Evolutionary conservation across 768 basidiomycete species (phyloP).

Genomic region (Lenzites betulinus): DNA sequence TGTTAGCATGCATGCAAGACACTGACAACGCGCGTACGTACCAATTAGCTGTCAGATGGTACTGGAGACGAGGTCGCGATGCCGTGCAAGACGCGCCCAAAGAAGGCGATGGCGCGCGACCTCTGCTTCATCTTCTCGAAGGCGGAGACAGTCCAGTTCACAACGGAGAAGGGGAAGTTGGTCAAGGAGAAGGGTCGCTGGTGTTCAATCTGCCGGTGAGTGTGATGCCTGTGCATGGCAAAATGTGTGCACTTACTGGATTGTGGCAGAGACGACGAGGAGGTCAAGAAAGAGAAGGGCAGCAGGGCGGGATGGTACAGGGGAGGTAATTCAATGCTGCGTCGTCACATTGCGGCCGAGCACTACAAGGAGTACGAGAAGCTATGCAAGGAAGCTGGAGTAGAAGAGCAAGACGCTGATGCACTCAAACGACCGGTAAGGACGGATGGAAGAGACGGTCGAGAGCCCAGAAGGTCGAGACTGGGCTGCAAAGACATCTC

Average conservation of each 20-base stretch:
- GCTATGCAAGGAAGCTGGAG: neutral
- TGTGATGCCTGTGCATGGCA: neutral
- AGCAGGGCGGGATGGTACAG: neutral
- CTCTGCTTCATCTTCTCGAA: neutral
- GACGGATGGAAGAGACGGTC: no score
- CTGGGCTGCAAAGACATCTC: no score
- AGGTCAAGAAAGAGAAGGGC: neutral
- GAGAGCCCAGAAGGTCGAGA: no score
- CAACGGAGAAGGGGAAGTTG: neutral
- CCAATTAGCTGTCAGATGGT: no score
- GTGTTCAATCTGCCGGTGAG: neutral
- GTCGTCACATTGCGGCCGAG: neutral
- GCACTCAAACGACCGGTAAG: no score
- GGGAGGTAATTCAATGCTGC: neutral
- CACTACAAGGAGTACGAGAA: constrained; percentile 3
- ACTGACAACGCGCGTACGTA: no score
- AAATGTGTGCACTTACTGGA: neutral
- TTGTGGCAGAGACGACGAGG: neutral
- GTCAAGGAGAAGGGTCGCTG: neutral
- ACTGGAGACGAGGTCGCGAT: no score
- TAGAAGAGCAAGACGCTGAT: neutral
- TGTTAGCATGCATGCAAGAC: no score
- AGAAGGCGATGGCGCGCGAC: neutral
- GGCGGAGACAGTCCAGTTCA: neutral
- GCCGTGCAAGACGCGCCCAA: no score